phyloP scores from a whole-genome alignment of 306 rosid genomes.

The Chamaecrista fasciculata region DNA sequence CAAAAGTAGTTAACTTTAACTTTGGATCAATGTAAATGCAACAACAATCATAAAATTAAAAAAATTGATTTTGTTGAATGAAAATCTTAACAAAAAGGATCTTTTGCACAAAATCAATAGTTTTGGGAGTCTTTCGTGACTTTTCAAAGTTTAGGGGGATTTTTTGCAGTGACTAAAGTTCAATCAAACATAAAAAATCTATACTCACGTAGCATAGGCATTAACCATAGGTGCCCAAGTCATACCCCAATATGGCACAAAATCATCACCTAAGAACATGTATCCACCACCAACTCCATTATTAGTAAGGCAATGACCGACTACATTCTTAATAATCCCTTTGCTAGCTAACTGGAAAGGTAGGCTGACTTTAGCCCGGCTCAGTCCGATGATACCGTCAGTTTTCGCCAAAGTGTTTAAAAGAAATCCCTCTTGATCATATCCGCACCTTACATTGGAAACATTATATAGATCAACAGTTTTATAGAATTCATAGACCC shows the following conservation, averaged over 20 bases:
- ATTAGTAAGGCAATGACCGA: slow-evolving; percentile 71
- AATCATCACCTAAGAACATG: slow-evolving; percentile 79
- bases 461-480: slow-evolving; percentile 26
- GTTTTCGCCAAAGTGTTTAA: slow-evolving; percentile 61
- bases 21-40: too few species aligned
- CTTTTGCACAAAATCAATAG: too few species aligned
- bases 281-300: slow-evolving; percentile 63
- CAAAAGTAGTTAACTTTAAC: too few species aligned
- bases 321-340: slow-evolving; percentile 67
- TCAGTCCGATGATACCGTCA: slow-evolving; percentile 78
- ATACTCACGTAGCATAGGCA: slow-evolving; percentile 53
- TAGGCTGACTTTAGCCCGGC: slow-evolving; percentile 64
- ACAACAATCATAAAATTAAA: too few species aligned
- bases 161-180: too few species aligned
- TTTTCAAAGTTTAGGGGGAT: too few species aligned
- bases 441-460: slow-evolving; percentile 64
- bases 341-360: slow-evolving; percentile 69
- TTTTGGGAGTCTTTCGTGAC: too few species aligned
- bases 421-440: slow-evolving; percentile 79
- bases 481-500: background rate
- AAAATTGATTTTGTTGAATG: too few species aligned
- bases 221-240: slow-evolving; percentile 69
- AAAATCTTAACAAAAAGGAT: too few species aligned
- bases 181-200: slow-evolving; percentile 18
- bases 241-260: slow-evolving; percentile 73